These are phyloP conservation scores for Phytophthora ramorum DNA, from an alignment of 352 stramenopile genomes.

Conservation along the genomic window DNA sequence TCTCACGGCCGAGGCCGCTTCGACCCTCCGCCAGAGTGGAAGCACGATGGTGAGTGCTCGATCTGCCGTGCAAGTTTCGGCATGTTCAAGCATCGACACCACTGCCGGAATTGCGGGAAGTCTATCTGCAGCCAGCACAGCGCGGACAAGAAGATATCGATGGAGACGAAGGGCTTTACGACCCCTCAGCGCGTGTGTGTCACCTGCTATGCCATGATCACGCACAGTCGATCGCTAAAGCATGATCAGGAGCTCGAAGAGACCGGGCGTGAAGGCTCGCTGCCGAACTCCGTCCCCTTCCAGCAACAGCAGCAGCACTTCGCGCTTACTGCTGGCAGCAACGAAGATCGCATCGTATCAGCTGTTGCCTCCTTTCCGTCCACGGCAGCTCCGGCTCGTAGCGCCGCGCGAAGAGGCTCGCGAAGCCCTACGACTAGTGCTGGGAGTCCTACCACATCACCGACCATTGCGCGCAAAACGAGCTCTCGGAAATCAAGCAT, in stretches of 20 bases:
- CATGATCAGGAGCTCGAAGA: slow-evolving; percentile 46
- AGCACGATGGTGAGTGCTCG: slow-evolving; percentile 78
- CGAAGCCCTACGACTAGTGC: slow-evolving; percentile 24
- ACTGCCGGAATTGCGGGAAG: slow-evolving; percentile 86
- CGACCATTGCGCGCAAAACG: slow-evolving; percentile 14
- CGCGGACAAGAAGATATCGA: slow-evolving; percentile 80
- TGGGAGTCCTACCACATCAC: slow-evolving; percentile 24
- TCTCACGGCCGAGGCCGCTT: slow-evolving; percentile 36
- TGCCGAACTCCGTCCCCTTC: slow-evolving; percentile 27
- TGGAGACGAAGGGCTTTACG: slow-evolving; percentile 75
- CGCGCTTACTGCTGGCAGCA: slow-evolving; percentile 10
- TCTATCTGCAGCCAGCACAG: slow-evolving; percentile 87
- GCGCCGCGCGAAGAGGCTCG: slow-evolving; percentile 9
- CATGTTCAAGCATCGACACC: slow-evolving; percentile 88
- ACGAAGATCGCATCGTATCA: slow-evolving; percentile 13
- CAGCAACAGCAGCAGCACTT: slow-evolving; percentile 48
- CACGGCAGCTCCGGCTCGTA: slow-evolving; percentile 6
- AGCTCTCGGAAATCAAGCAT: slow-evolving; percentile 27
- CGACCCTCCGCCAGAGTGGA: slow-evolving; percentile 75
- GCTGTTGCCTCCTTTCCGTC: slow-evolving; percentile 22
- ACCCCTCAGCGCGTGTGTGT: slow-evolving; percentile 83
- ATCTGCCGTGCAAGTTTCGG: slow-evolving; percentile 79
- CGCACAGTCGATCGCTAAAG: slow-evolving; percentile 49
- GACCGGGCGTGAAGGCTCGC: slow-evolving; percentile 20
- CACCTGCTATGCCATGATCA: slow-evolving; percentile 77